phyloP scores from a whole-genome alignment of 2,329 filamentous ascomycete species.

The Amphichorda felina region DNA sequence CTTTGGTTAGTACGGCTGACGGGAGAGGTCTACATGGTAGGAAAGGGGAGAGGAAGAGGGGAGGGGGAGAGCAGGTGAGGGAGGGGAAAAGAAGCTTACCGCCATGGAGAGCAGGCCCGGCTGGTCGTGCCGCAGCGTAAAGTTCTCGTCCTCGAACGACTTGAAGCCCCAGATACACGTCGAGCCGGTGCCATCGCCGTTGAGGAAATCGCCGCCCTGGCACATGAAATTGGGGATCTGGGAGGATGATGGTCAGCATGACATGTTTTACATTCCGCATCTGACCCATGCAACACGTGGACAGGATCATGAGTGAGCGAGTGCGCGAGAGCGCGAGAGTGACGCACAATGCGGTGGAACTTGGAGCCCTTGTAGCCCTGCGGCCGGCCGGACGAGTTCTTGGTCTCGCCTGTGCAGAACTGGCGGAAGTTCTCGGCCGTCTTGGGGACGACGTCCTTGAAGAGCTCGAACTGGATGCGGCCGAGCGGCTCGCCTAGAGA shows the following conservation, averaged over 20 bases:
- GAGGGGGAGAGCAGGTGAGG: neutral
- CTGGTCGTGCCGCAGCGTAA: constrained; percentile 63
- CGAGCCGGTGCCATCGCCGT: constrained; percentile 83
- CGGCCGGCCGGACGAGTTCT: constrained; percentile 62
- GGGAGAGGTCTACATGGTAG: constrained; percentile 2
- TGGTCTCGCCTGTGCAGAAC: constrained; percentile 90
- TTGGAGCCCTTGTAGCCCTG: constrained; percentile 92
- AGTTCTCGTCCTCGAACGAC: constrained; percentile 86
- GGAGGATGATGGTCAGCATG: neutral
- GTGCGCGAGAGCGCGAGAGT: no score
- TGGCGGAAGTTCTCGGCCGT: constrained; percentile 96
- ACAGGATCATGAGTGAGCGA: neutral
- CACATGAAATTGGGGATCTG: constrained; percentile 96
- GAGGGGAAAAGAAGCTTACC: constrained; percentile 38
- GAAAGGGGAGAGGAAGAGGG: neutral
- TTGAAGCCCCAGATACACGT: constrained; percentile 79
- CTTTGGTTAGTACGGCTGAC: constrained; percentile 1
- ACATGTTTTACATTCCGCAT: no score
- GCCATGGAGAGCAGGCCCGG: constrained; percentile 88
- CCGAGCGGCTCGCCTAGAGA: constrained; percentile 67
- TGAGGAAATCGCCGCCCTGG: constrained; percentile 91
- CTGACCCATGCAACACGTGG: neutral
- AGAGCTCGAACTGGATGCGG: constrained; percentile 83
- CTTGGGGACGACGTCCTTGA: constrained; percentile 69
- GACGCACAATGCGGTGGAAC: constrained; percentile 80